Evolutionary conservation across 495 filamentous ascomycete species (phyloP).

Genomic region (Penicillium coffeae): DNA sequence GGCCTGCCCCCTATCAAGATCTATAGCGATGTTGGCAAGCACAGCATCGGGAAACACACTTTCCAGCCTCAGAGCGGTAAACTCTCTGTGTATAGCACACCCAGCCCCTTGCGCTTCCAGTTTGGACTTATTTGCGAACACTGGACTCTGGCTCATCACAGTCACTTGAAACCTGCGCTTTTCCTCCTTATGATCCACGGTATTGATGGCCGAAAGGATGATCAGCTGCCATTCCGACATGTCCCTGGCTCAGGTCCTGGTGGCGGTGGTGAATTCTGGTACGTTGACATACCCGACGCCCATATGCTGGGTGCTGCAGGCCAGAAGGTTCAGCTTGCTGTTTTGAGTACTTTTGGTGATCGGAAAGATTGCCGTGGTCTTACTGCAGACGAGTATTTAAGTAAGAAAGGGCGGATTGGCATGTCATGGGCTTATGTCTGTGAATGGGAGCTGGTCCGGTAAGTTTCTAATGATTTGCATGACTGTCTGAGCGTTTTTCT

Average conservation of each 20-base stretch:
- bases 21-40: constrained; percentile 51
- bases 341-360: constrained; percentile 57
- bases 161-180: constrained; percentile 56
- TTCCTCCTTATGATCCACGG: constrained; percentile 64
- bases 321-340: constrained; percentile 58
- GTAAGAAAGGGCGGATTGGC: constrained; percentile 53
- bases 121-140: constrained; percentile 73
- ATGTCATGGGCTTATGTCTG: constrained; percentile 61
- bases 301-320: constrained; percentile 65
- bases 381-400: constrained; percentile 59
- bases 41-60: constrained; percentile 59
- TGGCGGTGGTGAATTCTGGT: constrained; percentile 69
- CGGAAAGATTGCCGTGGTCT: constrained; percentile 65
- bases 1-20: constrained; percentile 44
- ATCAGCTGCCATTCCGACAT: constrained; percentile 57
- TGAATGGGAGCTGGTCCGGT: constrained; percentile 64
- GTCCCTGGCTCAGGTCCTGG: constrained; percentile 36
- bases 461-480: neutral
- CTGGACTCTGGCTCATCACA: constrained; percentile 66
- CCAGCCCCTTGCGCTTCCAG: constrained; percentile 64
- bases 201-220: constrained; percentile 60
- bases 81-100: constrained; percentile 50
- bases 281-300: constrained; percentile 62
- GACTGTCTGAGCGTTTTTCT: neutral
- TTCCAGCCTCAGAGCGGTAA: constrained; percentile 56